A percentile compares a stretch with the other conserved stretches of the same genome.
Evolutionary conservation across 257 asterid genomes (phyloP).

Genomic region (Linaria vulgaris): DNA sequence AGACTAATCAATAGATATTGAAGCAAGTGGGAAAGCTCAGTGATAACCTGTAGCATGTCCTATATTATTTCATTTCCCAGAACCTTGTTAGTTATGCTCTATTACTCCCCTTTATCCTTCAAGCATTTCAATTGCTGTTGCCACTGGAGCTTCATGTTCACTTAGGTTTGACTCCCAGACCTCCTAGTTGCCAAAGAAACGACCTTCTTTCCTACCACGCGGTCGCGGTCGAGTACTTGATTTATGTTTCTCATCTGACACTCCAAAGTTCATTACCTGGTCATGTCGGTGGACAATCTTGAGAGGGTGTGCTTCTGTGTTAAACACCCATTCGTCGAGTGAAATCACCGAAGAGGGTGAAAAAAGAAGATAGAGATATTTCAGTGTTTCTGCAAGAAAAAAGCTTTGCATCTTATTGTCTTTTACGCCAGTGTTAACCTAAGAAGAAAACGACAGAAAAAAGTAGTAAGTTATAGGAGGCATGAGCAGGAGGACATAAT

Average conservation of each 20-base stretch:
- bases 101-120: too few relatives aligned
- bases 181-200: slow-evolving; percentile 52
- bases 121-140: too few relatives aligned
- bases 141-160: slow-evolving; percentile 17
- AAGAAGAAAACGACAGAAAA: slow-evolving; percentile 24
- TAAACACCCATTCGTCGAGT: slow-evolving; percentile 97
- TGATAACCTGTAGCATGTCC: too few relatives aligned
- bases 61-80: too few relatives aligned
- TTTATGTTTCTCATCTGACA: slow-evolving; percentile 34
- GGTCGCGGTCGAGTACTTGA: slow-evolving; percentile 50
- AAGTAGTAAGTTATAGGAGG: neutral
- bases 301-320: slow-evolving; percentile 98
- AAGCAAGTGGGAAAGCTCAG: too few relatives aligned
- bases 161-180: slow-evolving; percentile 7
- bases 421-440: slow-evolving; percentile 93
- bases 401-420: slow-evolving; percentile 99
- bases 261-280: slow-evolving; percentile 30
- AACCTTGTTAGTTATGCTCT: too few relatives aligned
- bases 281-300: slow-evolving; percentile 58
- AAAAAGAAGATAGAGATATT: slow-evolving; percentile 91
- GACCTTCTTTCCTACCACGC: slow-evolving; percentile 87
- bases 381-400: slow-evolving; percentile 94
- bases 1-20: too few relatives aligned
- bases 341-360: slow-evolving; percentile 91
- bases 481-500: too few relatives aligned